Conservation (phyloP, 371 early-diverging fungal species). For the Mortierella sp. region DNA sequence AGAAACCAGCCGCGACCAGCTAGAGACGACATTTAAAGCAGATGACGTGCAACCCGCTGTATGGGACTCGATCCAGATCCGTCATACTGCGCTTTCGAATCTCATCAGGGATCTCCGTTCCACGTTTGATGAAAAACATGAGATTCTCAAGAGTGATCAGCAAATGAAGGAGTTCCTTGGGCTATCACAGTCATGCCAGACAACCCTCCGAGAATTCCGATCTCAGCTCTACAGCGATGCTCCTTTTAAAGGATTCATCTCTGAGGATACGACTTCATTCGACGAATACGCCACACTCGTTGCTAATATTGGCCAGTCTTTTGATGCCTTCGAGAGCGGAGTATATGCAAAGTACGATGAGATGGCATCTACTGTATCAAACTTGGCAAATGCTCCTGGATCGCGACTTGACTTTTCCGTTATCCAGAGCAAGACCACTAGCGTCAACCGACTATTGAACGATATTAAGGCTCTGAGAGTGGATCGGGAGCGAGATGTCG, state of each 20-base stretch:
- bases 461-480: slow-evolving; percentile 27
- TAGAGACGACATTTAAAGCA: slow-evolving; percentile 34
- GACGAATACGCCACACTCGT: slow-evolving; percentile 35
- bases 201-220: slow-evolving; percentile 39
- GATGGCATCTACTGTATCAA: slow-evolving; percentile 10
- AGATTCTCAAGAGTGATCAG: slow-evolving; percentile 33
- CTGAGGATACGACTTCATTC: slow-evolving; percentile 33
- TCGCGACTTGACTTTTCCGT: slow-evolving; percentile 37
- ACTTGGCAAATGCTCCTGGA: slow-evolving; percentile 18
- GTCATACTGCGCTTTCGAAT: slow-evolving; percentile 35
- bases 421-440: slow-evolving; percentile 31
- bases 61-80: slow-evolving; percentile 53
- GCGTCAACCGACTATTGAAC: slow-evolving; percentile 28
- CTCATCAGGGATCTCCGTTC: slow-evolving; percentile 42
- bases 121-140: slow-evolving; percentile 38
- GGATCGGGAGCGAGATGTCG: slow-evolving; percentile 51
- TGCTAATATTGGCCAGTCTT: slow-evolving; percentile 17
- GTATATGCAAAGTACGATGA: slow-evolving; percentile 20
- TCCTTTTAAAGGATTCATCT: slow-evolving; percentile 36
- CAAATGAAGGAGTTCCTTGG: slow-evolving; percentile 44
- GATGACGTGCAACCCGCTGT: slow-evolving; percentile 25
- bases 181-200: slow-evolving; percentile 27
- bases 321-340: slow-evolving; percentile 33
- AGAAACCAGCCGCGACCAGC: slow-evolving; percentile 20
- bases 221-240: slow-evolving; percentile 29